phyloP scores from a whole-genome alignment of 306 rosid species.

The Citrullus amarus region DNA sequence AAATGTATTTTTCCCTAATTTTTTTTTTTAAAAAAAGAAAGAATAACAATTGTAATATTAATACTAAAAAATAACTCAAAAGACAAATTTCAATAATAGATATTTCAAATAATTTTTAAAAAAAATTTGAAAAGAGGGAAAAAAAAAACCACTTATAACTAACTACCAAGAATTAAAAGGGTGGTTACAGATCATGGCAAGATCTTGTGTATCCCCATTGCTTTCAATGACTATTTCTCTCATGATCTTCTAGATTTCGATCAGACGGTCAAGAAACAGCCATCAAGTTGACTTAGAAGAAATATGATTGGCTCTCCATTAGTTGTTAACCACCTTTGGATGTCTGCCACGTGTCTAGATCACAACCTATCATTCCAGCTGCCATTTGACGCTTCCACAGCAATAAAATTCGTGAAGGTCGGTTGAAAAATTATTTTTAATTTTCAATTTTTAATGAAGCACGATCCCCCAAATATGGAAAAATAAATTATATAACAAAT shows the following conservation, averaged over 20 bases:
- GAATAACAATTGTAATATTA: no score
- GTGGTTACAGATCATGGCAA: neutral
- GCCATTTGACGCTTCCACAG: slow-evolving; percentile 3
- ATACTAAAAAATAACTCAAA: no score
- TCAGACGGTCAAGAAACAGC: neutral
- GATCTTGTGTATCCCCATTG: neutral
- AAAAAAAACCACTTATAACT: neutral
- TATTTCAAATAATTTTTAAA: no score
- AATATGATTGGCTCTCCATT: neutral
- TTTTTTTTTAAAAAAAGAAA: no score
- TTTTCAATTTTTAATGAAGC: neutral
- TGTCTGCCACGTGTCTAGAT: slow-evolving; percentile 1
- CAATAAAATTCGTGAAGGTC: slow-evolving; percentile 3
- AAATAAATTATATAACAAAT: neutral
- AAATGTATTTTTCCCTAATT: no score
- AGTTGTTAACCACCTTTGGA: neutral
- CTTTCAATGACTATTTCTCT: neutral
- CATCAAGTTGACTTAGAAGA: slow-evolving; percentile 1
- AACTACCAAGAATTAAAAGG: slow-evolving; percentile 1
- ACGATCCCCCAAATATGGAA: slow-evolving; percentile 9
- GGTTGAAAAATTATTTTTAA: neutral
- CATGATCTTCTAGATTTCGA: neutral
- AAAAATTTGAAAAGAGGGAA: no score
- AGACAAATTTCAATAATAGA: no score
- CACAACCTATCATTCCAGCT: neutral